Percentiles rank a stretch among this genome's conserved stretches.
phyloP scores from a whole-genome alignment of 176 grass and related monocot species.

The Thalia dealbata region DNA sequence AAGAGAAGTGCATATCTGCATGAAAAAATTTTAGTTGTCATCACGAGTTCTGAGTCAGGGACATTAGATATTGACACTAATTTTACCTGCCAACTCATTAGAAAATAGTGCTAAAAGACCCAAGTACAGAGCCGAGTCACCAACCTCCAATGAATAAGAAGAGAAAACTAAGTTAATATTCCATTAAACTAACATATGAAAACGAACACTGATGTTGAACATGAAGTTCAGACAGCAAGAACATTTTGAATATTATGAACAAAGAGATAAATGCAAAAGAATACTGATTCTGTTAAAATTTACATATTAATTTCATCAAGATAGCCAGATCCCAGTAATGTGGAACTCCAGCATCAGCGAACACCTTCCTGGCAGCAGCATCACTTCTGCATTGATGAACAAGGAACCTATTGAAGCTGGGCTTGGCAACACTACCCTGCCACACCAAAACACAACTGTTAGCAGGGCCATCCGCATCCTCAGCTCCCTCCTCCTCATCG shows the following conservation, averaged over 20 bases:
- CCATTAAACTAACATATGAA: not conserved
- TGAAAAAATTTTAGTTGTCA: constrained; percentile 20
- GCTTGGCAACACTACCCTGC: no score
- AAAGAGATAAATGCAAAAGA: not conserved
- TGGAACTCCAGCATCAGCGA: no score
- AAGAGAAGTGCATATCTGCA: constrained; percentile 96
- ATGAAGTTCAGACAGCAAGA: not conserved
- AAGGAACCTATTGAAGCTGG: no score
- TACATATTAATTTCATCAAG: constrained; percentile 1
- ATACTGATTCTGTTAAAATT: not conserved
- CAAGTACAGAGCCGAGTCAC: constrained; percentile 88
- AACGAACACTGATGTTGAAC: not conserved
- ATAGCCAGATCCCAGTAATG: constrained; percentile 89
- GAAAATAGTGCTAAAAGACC: constrained; percentile 88
- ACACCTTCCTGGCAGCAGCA: no score
- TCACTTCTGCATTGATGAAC: no score
- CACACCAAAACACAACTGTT: no score
- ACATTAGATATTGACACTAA: not conserved
- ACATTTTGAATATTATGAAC: constrained; percentile 11
- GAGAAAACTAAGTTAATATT: not conserved
- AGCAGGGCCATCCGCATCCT: no score
- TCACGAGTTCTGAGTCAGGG: not conserved
- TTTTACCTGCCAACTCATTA: constrained; percentile 66
- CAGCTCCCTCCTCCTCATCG: no score
- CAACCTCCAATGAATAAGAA: constrained; percentile 43